Base-by-base conservation (phyloP, 352 stramenopile genomes). In the Globisporangium camurandrum region DNA sequence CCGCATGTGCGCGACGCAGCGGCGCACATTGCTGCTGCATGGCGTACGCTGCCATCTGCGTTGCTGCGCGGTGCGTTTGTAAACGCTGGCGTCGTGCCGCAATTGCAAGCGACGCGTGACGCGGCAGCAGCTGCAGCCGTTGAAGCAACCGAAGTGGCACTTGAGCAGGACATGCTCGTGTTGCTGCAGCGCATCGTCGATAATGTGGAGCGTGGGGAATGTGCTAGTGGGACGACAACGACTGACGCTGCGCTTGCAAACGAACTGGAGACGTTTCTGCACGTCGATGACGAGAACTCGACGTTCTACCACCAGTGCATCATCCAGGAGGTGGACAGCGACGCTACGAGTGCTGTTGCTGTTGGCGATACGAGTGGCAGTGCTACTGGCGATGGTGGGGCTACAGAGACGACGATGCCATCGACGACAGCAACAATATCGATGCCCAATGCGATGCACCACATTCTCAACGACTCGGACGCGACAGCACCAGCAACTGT, bases 1-100 rank as follows among this genome's bases (percentile, higher is more conserved):
- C 54, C 59, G 45, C 54, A 60, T 19, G 30, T 66, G 37, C 54
- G 56, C 19, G 59, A 66, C 24, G 59, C 59, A 1, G 59, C 55
- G 17, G 31, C 44, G 1, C 39, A 31, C 7, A 41, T 66, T 39
- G 54, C 28, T 5, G 55, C 51, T n/a, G 55, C 59, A 16, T 66
- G 59, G 59, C 12, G n/a, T 1, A 41, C 36, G 12, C 38, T 66
- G 9, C 54, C 54, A 4, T 24, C 49, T 2, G 43, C 54, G 16
- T n/a, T 61, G 8, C 49, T 66, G 19, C 31, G 44, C 16, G 46
- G 37, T 36, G 38, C 44, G 20, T 59, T 59, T 22, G 28, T 49
- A 36, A 30, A 52, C 27, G 36, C 52, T 1, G 34, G 42, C 30
- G 45, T 59, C 17, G 20, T 59, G 4, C 3, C 43, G 44, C 44